A percentile compares a stretch with the other conserved stretches of the same genome.
These are phyloP conservation scores for Yamadazyma conglobata DNA, from an alignment of 1,139 yeast genomes.

Conservation along the genomic window DNA sequence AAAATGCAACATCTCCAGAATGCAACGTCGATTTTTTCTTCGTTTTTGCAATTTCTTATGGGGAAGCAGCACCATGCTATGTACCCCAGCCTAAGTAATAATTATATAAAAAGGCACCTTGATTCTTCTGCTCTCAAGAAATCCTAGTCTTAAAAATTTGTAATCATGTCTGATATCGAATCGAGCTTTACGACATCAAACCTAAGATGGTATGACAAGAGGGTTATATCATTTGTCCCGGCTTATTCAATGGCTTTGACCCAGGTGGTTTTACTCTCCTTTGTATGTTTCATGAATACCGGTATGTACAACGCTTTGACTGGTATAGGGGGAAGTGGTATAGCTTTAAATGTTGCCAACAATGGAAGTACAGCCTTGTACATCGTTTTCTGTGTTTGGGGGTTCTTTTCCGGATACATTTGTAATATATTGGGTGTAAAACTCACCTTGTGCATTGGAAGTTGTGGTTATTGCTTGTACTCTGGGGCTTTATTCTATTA, in stretches of 20 bases:
- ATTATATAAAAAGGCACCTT: no score
- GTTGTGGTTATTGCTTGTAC: conserved; percentile 55
- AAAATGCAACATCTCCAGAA: no score
- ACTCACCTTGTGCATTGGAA: conserved; percentile 49
- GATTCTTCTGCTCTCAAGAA: no score
- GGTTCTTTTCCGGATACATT: conserved; percentile 59
- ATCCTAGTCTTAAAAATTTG: no score
- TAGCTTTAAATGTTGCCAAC: conserved; percentile 41
- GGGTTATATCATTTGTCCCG: conserved; percentile 23
- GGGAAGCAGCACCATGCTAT: no score
- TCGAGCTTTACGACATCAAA: background rate
- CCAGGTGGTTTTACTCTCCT: conserved; percentile 33
- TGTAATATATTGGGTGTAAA: conserved; percentile 52
- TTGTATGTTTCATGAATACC: conserved; percentile 51
- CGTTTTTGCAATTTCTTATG: no score
- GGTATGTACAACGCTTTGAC: conserved; percentile 58
- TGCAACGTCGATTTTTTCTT: no score
- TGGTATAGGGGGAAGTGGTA: conserved; percentile 50
- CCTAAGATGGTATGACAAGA: conserved; percentile 41
- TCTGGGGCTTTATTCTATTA: conserved; percentile 45
- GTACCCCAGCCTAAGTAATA: no score
- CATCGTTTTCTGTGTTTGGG: conserved; percentile 54
- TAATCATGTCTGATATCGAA: conserved; percentile 1
- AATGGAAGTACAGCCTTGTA: conserved; percentile 55
- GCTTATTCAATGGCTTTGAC: conserved; percentile 41